Evolutionary conservation across 169 alveolate species (phyloP).

Genomic region (Cryptosporidium felis): DNA sequence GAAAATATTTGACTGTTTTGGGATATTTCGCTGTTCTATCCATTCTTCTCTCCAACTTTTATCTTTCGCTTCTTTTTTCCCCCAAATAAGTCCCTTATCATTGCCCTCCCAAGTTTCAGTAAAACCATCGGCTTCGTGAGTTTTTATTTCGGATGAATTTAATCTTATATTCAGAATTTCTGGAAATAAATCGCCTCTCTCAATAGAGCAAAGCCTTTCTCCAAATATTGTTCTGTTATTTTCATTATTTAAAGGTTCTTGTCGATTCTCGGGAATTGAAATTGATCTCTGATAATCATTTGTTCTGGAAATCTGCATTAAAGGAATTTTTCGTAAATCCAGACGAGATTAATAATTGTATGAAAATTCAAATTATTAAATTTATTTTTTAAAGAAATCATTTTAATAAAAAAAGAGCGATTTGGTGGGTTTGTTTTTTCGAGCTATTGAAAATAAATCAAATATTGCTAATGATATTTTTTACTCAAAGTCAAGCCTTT

Average conservation of each 20-base stretch:
- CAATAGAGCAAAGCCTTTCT: neutral
- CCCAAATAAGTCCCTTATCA: conserved; percentile 61
- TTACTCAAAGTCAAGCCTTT: neutral
- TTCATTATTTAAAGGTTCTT: neutral
- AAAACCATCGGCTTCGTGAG: conserved; percentile 29
- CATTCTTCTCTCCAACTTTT: conserved; percentile 67
- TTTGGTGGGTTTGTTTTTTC: neutral
- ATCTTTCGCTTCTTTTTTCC: conserved; percentile 57
- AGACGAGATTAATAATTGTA: no score
- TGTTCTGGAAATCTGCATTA: neutral
- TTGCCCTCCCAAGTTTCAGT: conserved; percentile 65
- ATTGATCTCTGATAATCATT: neutral
- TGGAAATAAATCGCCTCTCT: neutral
- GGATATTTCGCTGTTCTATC: conserved; percentile 66
- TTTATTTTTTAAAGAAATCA: neutral
- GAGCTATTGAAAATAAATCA: conserved; percentile 29
- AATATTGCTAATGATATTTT: neutral
- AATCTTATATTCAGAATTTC: neutral
- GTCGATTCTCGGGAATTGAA: conserved; percentile 7
- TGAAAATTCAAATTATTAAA: neutral
- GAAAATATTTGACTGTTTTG: conserved; percentile 6
- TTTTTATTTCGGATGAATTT: neutral
- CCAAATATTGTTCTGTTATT: conserved; percentile 37
- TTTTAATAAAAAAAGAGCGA: conserved; percentile 40
- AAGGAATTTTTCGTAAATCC: no score